Conservation (phyloP, 768 basidiomycete genomes). For the Lactarius sanguifluus region DNA sequence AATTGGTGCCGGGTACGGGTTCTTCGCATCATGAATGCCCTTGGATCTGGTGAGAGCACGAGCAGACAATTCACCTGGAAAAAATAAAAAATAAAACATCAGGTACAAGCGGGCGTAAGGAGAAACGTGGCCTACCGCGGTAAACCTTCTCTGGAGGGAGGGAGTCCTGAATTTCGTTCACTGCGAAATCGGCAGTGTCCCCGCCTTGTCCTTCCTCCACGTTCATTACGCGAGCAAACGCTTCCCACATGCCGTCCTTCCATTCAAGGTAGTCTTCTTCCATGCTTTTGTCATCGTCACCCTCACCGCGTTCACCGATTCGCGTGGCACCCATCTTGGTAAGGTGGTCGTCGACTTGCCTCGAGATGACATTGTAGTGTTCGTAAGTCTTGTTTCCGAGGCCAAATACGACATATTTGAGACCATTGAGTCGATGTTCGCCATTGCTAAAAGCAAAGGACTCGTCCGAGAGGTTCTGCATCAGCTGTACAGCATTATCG, state of each 20-base stretch:
- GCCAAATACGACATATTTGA: conserved; percentile 94
- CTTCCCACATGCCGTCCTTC: conserved; percentile 98
- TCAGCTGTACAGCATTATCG: conserved; percentile 92
- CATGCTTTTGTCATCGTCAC: conserved; percentile 99
- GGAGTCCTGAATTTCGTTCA: conserved; percentile 69
- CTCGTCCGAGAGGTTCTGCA: conserved; percentile 87
- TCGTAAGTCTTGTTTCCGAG: conserved; percentile 94
- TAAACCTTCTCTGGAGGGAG: conserved; percentile 88
- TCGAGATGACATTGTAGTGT: conserved; percentile 91
- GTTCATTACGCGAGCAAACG: conserved; percentile 74
- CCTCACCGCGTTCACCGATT: conserved; percentile 90
- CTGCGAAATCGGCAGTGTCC: conserved; percentile 90
- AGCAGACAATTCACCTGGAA: conserved; percentile 86
- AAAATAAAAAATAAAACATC: conserved; percentile 19
- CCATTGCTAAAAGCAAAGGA: conserved; percentile 87
- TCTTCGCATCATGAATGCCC: conserved; percentile 97
- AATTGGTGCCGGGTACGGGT: conserved; percentile 90
- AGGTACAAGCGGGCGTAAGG: conserved; percentile 3
- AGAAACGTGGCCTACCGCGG: conserved; percentile 56
- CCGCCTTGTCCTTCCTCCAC: conserved; percentile 97
- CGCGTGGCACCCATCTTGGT: conserved; percentile 78
- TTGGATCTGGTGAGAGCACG: conserved; percentile 91
- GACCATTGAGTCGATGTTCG: conserved; percentile 67
- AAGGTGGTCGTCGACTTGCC: conserved; percentile 72
- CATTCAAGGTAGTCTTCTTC: conserved; percentile 99